Evolutionary conservation across 1,284 basidiomycete species (phyloP).

Genomic region (Moniliella sp.): DNA sequence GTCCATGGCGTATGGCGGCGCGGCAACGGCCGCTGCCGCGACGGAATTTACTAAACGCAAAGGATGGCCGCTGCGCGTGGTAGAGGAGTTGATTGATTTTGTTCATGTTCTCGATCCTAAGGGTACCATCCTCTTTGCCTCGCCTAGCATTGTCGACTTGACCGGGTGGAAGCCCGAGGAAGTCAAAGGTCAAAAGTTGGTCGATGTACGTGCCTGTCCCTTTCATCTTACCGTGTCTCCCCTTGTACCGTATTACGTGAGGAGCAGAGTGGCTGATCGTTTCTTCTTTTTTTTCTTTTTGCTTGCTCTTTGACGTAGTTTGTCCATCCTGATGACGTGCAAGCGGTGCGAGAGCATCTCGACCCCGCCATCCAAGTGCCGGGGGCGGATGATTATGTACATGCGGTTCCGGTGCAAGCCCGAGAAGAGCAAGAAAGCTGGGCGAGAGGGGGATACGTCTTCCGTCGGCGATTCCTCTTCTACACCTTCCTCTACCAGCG

Average conservation of each 20-base stretch:
- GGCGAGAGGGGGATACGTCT: too few relatives aligned
- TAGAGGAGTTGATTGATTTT: constrained; percentile 24
- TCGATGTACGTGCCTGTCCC: constrained; percentile 1
- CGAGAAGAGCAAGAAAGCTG: constrained; percentile 4
- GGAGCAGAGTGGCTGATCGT: too few relatives aligned
- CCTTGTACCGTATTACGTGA: too few relatives aligned
- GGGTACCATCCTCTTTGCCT: constrained; percentile 15
- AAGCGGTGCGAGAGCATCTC: not conserved
- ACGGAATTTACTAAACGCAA: constrained; percentile 23
- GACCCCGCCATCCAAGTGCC: constrained; percentile 3
- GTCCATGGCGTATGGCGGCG: too few relatives aligned
- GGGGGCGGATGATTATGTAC: constrained; percentile 11
- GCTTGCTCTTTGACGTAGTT: too few relatives aligned
- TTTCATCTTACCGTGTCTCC: not conserved
- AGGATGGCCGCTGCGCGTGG: constrained; percentile 19
- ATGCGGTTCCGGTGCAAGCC: constrained; percentile 22
- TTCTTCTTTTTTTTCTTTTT: too few relatives aligned
- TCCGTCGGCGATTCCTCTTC: too few relatives aligned
- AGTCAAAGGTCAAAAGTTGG: constrained; percentile 13
- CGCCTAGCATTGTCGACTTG: constrained; percentile 10
- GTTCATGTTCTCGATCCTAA: constrained; percentile 19
- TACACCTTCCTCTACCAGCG: too few relatives aligned
- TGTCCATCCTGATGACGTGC: constrained; percentile 15
- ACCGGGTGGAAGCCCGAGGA: constrained; percentile 24
- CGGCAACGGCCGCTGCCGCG: too few relatives aligned